These are phyloP conservation scores for Pseudogymnoascus sp. DNA, from an alignment of 2,329 filamentous ascomycete species.

Conservation along the genomic window DNA sequence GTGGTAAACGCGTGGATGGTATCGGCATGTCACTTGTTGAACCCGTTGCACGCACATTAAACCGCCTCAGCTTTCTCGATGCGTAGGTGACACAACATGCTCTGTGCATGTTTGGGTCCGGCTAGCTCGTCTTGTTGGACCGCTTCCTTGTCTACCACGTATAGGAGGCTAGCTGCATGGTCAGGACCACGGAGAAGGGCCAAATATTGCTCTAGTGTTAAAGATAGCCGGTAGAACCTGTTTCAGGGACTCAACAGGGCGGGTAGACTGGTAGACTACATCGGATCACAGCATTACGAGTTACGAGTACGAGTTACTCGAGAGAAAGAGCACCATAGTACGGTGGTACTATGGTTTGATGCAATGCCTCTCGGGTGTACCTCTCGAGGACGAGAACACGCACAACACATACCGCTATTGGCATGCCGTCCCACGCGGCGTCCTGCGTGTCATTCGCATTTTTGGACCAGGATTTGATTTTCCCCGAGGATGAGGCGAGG, in stretches of 20 bases:
- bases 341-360: background rate
- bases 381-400: background rate
- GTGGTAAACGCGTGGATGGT: background rate
- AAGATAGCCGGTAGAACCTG: background rate
- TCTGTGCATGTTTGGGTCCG: background rate
- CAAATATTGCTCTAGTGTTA: background rate
- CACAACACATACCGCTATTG: background rate
- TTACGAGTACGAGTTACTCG: background rate
- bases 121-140: background rate
- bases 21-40: background rate
- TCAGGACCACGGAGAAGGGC: background rate
- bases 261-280: background rate
- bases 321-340: background rate
- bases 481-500: background rate
- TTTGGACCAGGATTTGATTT: background rate
- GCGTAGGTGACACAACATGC: background rate
- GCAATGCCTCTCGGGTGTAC: conserved; percentile 1
- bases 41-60: background rate
- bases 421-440: background rate
- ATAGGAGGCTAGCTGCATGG: background rate
- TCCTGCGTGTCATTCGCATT: background rate
- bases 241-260: background rate
- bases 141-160: background rate
- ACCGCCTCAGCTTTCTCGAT: conserved; percentile 1
- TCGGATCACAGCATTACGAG: background rate